Evolutionary conservation across 2,329 filamentous ascomycete species (phyloP), one percentile per base, ranked within the genome.

Genomic region (Exophiala viscosa): DNA sequence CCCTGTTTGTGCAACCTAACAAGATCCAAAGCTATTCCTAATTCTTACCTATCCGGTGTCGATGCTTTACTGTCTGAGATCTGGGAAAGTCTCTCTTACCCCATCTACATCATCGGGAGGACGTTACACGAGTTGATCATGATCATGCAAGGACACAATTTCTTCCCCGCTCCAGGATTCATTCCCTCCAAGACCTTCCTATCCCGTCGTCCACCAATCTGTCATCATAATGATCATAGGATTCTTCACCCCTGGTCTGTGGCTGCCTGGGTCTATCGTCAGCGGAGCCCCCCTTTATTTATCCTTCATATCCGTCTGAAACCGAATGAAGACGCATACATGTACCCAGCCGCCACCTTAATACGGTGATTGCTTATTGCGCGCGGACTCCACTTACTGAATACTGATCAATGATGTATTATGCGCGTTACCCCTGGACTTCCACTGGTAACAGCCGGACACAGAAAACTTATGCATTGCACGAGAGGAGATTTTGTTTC

Each of bases 401-500:
- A 13, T 39, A 39, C n/a, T 39, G 42, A 44, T 44, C 33, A 3
- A 31, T 44, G 42, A 44, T 44, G 23, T 7, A 28, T 28, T 4
- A 28, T 28, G 23, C 23, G 23, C 5, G 23, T 28, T 28, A 28
- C 23, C 23, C 23, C 23, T 28, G 23, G 23, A 28, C 23, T 28
- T 7, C 23, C 8, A 7, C 23, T 28, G 23, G n/a, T n/a, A n/a
- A n/a, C 23, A 28, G 23, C 23, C 23, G 23, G 23, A 28, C 2
- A 28, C 23, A 28, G 23, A 10, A 36, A 13, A 9, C 2, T 20
- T 14, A 23, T 41, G 10, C 9, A 42, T 14, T 42, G 17, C 28
- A 3, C 18, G 52, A 55, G 52, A 32, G 44, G 52, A 55, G 52
- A 55, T 42, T 42, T 36, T 28, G 40, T 43, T 51, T 48, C 33